phyloP scores from a whole-genome alignment of 177 flowering plant species.

The Vitis hybrid region DNA sequence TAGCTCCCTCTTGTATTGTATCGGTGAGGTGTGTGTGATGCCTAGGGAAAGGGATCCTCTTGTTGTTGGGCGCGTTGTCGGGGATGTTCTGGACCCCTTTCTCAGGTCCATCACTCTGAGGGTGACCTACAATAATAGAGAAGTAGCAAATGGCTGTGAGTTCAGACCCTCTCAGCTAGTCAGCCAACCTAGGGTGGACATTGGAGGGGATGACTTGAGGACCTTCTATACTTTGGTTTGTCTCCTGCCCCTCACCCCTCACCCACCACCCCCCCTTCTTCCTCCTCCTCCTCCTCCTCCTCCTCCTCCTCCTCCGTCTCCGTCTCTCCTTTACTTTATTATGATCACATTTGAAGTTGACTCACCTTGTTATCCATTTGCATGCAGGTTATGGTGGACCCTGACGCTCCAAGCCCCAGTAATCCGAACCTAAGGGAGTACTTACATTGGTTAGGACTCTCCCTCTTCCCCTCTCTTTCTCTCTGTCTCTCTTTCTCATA shows the following conservation, averaged over 20 bases:
- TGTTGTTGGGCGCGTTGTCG: constrained; percentile 50
- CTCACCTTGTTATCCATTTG: neutral
- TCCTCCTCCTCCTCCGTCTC: neutral
- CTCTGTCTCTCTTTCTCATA: neutral
- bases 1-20: too few species aligned
- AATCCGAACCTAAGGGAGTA: constrained; percentile 69
- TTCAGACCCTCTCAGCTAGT: constrained; percentile 53
- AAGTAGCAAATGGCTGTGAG: constrained; percentile 49
- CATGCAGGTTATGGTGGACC: constrained; percentile 80
- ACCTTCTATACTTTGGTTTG: constrained; percentile 53
- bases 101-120: constrained; percentile 33
- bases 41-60: constrained; percentile 49
- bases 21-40: constrained; percentile 18
- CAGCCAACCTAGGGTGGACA: constrained; percentile 50
- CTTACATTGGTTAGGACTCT: constrained; percentile 62
- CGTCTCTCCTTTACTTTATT: neutral
- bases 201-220: constrained; percentile 57
- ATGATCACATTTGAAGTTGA: too few species aligned
- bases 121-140: constrained; percentile 34
- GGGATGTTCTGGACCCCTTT: constrained; percentile 56
- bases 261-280: neutral
- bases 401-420: constrained; percentile 82
- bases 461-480: constrained; percentile 2
- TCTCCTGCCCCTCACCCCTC: too few species aligned
- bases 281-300: neutral